These are phyloP conservation scores for Neocucurbitaria cava DNA, from an alignment of 2,329 filamentous ascomycete genomes.

Conservation along the genomic window DNA sequence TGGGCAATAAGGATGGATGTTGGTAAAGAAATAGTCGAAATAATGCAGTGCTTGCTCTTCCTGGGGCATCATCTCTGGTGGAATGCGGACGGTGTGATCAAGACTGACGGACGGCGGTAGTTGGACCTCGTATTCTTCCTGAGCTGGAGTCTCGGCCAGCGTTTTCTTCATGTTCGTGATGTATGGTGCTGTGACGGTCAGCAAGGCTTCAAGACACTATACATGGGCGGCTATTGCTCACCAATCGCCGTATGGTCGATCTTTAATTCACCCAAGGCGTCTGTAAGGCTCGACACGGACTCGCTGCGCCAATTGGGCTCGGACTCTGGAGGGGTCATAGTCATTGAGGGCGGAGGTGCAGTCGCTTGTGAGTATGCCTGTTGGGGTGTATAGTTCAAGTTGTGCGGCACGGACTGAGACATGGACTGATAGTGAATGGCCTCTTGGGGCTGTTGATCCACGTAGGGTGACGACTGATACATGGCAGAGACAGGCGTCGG, in stretches of 20 bases:
- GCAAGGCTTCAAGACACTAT: neutral
- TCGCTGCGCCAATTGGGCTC: conserved; percentile 51
- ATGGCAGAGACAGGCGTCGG: conserved; percentile 40
- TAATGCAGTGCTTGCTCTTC: conserved; percentile 83
- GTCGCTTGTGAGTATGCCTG: conserved; percentile 43
- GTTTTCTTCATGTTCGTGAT: conserved; percentile 69
- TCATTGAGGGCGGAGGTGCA: conserved; percentile 31
- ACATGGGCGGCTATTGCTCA: conserved; percentile 54
- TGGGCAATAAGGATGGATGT: conserved; percentile 92
- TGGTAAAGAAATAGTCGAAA: conserved; percentile 87
- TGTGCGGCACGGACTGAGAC: conserved; percentile 42
- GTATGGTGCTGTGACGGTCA: conserved; percentile 72
- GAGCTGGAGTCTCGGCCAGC: conserved; percentile 66
- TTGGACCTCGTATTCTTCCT: conserved; percentile 74
- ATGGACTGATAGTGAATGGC: conserved; percentile 47
- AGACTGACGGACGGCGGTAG: conserved; percentile 73
- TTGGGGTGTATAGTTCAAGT: conserved; percentile 43
- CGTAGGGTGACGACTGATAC: conserved; percentile 47
- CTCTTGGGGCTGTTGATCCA: conserved; percentile 42
- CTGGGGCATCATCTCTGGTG: conserved; percentile 89
- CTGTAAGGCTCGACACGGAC: conserved; percentile 70
- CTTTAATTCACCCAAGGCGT: conserved; percentile 83
- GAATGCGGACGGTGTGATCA: conserved; percentile 83
- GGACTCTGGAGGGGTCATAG: conserved; percentile 57
- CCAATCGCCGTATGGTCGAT: conserved; percentile 87